Conservation (phyloP, 176 grass and related monocot genomes). For the Oryza glumipatula region DNA sequence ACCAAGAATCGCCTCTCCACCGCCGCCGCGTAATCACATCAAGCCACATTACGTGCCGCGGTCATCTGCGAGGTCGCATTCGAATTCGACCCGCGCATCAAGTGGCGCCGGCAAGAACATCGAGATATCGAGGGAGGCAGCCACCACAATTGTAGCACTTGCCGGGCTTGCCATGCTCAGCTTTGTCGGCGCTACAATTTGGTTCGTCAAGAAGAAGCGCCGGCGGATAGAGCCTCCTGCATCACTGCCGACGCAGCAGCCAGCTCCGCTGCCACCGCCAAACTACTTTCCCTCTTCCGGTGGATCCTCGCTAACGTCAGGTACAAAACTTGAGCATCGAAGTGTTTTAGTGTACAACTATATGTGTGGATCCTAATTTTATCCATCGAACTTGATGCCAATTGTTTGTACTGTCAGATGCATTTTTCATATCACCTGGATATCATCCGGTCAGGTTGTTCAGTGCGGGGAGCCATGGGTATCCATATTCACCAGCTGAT, state of each 20-base stretch:
- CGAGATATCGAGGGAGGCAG: constrained; percentile 60
- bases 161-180: constrained; percentile 55
- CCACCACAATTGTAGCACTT: constrained; percentile 54
- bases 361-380: constrained; percentile 15
- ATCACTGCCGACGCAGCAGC: constrained; percentile 38
- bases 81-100: constrained; percentile 40
- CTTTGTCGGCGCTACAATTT: constrained; percentile 50
- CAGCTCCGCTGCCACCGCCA: constrained; percentile 52
- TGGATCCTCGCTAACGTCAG: constrained; percentile 60
- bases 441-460: constrained; percentile 75
- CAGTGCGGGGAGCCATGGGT: constrained; percentile 63
- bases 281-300: constrained; percentile 48
- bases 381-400: constrained; percentile 25
- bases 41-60: constrained; percentile 42
- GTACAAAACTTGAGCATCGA: constrained; percentile 36
- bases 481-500: constrained; percentile 62
- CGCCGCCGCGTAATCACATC: constrained; percentile 28
- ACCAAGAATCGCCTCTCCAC: constrained; percentile 34
- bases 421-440: constrained; percentile 55
- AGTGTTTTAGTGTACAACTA: not conserved
- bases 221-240: constrained; percentile 38
- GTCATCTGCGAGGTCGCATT: constrained; percentile 29
- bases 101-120: constrained; percentile 45
- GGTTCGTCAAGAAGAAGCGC: constrained; percentile 74
- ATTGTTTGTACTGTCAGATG: constrained; percentile 48